These are phyloP conservation scores for Penicillium roqueforti DNA, from an alignment of 495 filamentous ascomycete genomes.

Conservation along the genomic window DNA sequence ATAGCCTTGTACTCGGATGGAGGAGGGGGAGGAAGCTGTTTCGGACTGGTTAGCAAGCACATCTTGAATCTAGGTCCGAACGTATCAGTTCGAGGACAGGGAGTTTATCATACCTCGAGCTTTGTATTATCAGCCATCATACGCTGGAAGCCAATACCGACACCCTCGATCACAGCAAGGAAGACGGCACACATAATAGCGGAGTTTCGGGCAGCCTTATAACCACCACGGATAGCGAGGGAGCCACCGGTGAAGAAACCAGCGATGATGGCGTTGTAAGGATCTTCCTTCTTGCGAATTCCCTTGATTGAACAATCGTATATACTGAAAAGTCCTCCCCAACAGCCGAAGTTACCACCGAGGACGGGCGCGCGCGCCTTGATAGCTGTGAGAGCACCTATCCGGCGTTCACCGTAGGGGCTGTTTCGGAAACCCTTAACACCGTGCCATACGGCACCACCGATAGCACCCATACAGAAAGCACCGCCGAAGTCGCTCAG, in stretches of 20 bases:
- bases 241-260: constrained; percentile 96
- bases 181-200: constrained; percentile 94
- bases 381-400: constrained; percentile 94
- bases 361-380: constrained; percentile 94
- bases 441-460: constrained; percentile 95
- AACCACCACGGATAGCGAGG: constrained; percentile 83
- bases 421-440: constrained; percentile 93
- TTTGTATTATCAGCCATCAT: constrained; percentile 92
- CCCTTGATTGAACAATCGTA: constrained; percentile 97
- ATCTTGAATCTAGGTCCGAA: not conserved
- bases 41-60: not conserved
- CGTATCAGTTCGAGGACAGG: not conserved
- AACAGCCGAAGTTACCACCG: constrained; percentile 96
- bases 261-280: constrained; percentile 92
- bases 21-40: constrained; percentile 39
- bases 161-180: constrained; percentile 93
- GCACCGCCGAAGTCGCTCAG: constrained; percentile 96
- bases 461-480: constrained; percentile 93
- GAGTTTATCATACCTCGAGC: constrained; percentile 51
- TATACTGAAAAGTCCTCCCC: constrained; percentile 91
- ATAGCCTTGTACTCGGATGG: constrained; percentile 40
- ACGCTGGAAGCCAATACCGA: constrained; percentile 93
- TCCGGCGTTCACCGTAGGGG: constrained; percentile 86
- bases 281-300: constrained; percentile 92
- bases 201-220: constrained; percentile 82